Base-by-base conservation (phyloP, 257 asterid genomes). In the Solanum peruvianum region DNA sequence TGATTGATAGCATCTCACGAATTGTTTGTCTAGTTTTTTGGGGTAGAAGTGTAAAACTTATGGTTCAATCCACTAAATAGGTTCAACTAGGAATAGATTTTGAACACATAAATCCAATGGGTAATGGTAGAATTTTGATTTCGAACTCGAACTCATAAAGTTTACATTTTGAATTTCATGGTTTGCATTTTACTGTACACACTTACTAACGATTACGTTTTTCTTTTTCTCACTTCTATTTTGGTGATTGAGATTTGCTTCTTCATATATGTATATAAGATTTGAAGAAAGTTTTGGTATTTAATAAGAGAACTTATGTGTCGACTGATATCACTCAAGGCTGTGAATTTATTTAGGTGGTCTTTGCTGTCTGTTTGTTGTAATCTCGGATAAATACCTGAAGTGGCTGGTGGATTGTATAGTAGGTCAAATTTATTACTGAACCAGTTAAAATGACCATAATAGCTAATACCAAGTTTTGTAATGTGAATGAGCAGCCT, bases 401-500 rank as follows among this genome's bases (percentile, higher is more conserved):
- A 25, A 77, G n/a, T 45, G 16, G 64, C 25, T 27, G 41, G 27
- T 78, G 5, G 66, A 78, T 45, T 78, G 16, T 27, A 52, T 45
- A 45, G 27, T 27, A 45, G 66, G 84, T 27, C 66, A 78, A 78
- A 16, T 10, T 10, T 45, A 27, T 27, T 78, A 27, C 84, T 78
- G 10, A 16, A 16, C 66, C n/a, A 78, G 62, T 84, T 84, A 29
- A 84, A 62, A 20, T 64, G 72, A 15, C 56, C 27, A 25, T 15
- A 39, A 64, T 64, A 60, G 60, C 58, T 70, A 67, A 85, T 21
- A 29, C 44, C 62, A 41, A 44, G 72, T 70, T 77, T 78, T 81
- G 69, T 81, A 70, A 64, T 88, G 69, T 88, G 62, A 47, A 87
- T 49, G 58, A 89, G 62, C 95, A 97, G 99, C 99, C 99, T 27